These are phyloP conservation scores for Mediolabrus comicus DNA, from an alignment of 108 stramenopile genomes.

Conservation along the genomic window DNA sequence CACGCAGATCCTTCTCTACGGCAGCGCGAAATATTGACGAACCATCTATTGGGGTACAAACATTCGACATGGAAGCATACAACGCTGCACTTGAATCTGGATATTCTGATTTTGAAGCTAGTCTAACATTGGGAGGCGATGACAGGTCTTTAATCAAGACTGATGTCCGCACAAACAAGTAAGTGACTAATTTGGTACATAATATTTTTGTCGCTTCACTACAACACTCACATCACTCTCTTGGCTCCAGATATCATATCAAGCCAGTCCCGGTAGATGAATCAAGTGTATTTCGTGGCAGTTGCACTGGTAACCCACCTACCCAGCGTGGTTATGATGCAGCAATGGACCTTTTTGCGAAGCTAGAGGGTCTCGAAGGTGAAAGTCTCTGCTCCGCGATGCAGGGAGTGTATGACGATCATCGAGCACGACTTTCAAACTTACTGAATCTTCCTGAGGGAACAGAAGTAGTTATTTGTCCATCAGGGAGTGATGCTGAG, in stretches of 20 bases:
- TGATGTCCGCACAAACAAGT: conserved; percentile 4
- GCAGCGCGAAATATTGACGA: conserved; percentile 3
- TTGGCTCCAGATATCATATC: conserved; percentile 75
- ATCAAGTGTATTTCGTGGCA: conserved; percentile 61
- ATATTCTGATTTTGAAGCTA: conserved; percentile 55
- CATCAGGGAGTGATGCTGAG: conserved; percentile 72
- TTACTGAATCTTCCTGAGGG: conserved; percentile 53
- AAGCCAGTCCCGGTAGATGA: conserved; percentile 52
- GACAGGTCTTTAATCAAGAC: conserved; percentile 50
- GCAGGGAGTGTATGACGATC: conserved; percentile 48
- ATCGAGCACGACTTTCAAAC: conserved; percentile 45
- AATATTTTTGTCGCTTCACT: no score
- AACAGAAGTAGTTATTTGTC: conserved; percentile 57
- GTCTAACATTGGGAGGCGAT: conserved; percentile 62
- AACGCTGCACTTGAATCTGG: conserved; percentile 45
- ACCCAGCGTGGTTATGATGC: conserved; percentile 64
- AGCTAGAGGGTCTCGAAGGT: conserved; percentile 16
- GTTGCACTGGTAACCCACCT: conserved; percentile 72
- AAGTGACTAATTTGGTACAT: no score
- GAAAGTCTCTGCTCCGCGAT: conserved; percentile 26
- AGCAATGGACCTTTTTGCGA: conserved; percentile 51
- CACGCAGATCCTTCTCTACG: conserved; percentile 3
- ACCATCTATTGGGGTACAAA: not conserved
- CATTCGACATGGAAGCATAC: conserved; percentile 23
- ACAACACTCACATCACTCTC: no score